Conservation (phyloP, 2,329 filamentous ascomycete genomes). For the Chrysoporthe deuterocubensis region DNA sequence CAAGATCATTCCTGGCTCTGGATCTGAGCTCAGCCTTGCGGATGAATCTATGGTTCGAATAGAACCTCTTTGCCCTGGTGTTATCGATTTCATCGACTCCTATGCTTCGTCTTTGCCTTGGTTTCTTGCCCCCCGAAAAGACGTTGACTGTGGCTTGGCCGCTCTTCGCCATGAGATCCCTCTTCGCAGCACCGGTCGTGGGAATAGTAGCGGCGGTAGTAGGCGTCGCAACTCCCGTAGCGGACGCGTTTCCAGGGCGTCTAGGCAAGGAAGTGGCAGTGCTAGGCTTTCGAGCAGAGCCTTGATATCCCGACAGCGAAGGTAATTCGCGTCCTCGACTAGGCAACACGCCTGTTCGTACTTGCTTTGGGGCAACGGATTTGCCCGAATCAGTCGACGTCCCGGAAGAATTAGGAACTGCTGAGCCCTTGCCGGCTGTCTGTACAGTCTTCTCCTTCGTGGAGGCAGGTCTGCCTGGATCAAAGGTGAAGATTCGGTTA, state of each 20-base stretch:
- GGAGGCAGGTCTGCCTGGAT: slow-evolving; percentile 48
- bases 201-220: not conserved
- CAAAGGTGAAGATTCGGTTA: slow-evolving; percentile 35
- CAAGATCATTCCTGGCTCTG: slow-evolving; percentile 49
- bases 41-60: slow-evolving; percentile 42
- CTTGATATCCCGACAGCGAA: slow-evolving; percentile 39
- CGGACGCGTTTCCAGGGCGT: slow-evolving; percentile 8
- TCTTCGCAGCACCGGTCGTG: slow-evolving; percentile 6
- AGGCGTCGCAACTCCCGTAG: not conserved
- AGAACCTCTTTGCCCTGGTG: slow-evolving; percentile 45
- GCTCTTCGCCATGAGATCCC: slow-evolving; percentile 33
- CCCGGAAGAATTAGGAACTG: not conserved
- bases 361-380: not conserved
- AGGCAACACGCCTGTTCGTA: slow-evolving; percentile 3
- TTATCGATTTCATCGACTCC: slow-evolving; percentile 46
- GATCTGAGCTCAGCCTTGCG: slow-evolving; percentile 48
- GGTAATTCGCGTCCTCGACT: slow-evolving; percentile 10
- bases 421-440: not conserved
- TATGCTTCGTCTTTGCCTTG: slow-evolving; percentile 43
- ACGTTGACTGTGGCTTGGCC: slow-evolving; percentile 46
- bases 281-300: slow-evolving; percentile 38
- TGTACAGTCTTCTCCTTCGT: slow-evolving; percentile 20
- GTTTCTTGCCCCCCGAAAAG: slow-evolving; percentile 48
- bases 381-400: not conserved
- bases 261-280: slow-evolving; percentile 1